Conservation (phyloP, 177 flowering plant genomes). For the Vitis hybrid region DNA sequence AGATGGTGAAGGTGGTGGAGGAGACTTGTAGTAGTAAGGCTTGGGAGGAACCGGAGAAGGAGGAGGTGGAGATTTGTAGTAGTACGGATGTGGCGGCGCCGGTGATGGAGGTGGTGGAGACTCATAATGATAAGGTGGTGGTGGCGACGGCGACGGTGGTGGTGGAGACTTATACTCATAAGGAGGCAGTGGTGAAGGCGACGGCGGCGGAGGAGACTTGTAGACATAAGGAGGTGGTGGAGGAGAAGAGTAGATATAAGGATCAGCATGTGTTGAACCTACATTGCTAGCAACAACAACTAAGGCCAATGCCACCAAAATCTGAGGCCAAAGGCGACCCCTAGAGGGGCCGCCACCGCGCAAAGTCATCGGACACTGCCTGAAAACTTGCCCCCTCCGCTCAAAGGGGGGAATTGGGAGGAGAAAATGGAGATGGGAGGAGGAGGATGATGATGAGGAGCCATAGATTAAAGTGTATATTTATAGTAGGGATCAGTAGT, state of each 20-base stretch:
- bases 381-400: slow-evolving; percentile 13
- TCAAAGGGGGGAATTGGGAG: slow-evolving; percentile 7
- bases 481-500: slow-evolving; percentile 17
- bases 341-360: slow-evolving; percentile 33
- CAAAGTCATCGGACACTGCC: slow-evolving; percentile 14
- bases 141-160: slow-evolving; percentile 25
- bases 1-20: slow-evolving; percentile 21
- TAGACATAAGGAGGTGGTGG: slow-evolving; percentile 17
- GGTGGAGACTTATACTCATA: slow-evolving; percentile 40
- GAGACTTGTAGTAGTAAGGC: slow-evolving; percentile 19
- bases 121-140: slow-evolving; percentile 34
- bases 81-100: slow-evolving; percentile 26
- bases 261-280: slow-evolving; percentile 39
- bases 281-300: slow-evolving; percentile 35
- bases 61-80: slow-evolving; percentile 31
- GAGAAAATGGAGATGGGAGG: not conserved
- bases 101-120: slow-evolving; percentile 36
- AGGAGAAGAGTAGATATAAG: slow-evolving; percentile 23
- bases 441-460: not conserved
- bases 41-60: slow-evolving; percentile 10
- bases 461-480: slow-evolving; percentile 7
- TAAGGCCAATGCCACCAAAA: slow-evolving; percentile 40
- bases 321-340: slow-evolving; percentile 54
- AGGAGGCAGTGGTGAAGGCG: slow-evolving; percentile 24
- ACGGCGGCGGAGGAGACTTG: slow-evolving; percentile 18